Evolutionary conservation across 2,329 filamentous ascomycete genomes (phyloP).

Genomic region (Pseudocercospora fijiensis): DNA sequence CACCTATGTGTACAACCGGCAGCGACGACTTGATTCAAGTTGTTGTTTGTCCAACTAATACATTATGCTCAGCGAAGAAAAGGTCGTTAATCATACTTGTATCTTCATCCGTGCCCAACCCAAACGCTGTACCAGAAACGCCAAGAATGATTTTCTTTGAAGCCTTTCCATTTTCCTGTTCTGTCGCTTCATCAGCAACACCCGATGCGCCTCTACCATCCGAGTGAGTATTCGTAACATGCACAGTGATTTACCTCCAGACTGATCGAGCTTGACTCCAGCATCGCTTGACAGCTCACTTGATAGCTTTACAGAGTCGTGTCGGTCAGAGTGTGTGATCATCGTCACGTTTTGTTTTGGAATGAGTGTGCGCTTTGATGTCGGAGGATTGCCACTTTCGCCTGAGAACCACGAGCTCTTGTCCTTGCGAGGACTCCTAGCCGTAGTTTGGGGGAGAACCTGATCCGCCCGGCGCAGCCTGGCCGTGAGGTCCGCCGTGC

Average conservation of each 20-base stretch:
- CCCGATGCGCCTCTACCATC: neutral
- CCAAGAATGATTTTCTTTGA: neutral
- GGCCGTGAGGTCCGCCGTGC: slow-evolving; percentile 7
- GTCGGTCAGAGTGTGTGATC: neutral
- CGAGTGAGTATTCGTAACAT: neutral
- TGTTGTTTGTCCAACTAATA: neutral
- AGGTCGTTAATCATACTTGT: slow-evolving; percentile 7
- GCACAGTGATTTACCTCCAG: neutral
- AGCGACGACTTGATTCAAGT: neutral
- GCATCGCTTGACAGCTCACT: neutral
- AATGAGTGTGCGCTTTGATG: neutral
- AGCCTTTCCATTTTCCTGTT: neutral
- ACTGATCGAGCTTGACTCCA: neutral
- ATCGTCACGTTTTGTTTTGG: neutral
- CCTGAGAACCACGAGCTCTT: neutral
- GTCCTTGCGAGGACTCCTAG: slow-evolving; percentile 6
- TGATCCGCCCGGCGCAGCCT: slow-evolving; percentile 10
- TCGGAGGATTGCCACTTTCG: neutral
- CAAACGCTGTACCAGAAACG: neutral
- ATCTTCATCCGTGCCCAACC: neutral
- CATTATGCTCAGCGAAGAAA: neutral
- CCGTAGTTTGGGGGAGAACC: slow-evolving; percentile 12
- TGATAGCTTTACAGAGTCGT: neutral
- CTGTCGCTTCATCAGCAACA: neutral
- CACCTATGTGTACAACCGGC: too few species aligned